Evolutionary conservation across 177 flowering plant genomes (phyloP), one percentile per base, ranked within the genome.

Genomic region (Telopea speciosissima): DNA sequence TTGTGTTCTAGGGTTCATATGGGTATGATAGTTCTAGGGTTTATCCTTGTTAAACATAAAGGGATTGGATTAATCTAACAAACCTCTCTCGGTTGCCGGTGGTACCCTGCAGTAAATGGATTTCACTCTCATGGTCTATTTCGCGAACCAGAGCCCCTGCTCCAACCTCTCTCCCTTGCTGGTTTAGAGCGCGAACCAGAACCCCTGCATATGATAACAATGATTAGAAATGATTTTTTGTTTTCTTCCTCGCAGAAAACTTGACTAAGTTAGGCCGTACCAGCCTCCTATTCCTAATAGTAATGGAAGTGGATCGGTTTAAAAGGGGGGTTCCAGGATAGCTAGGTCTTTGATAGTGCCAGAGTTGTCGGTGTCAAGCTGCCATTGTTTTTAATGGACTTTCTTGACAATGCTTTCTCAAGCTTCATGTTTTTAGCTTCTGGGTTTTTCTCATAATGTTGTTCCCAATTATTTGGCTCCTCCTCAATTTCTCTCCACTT

Each of bases 241-340:
- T 64, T 65, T 44, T 75, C 68, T 79, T 83, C 52, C 83, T 74
- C 19, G 74, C 66, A 42, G 88, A 88, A 16, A 87, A 69, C 80
- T 82, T 87, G 65, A 79, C 85, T 12, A 89, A 65, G 71, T 79
- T 86, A 33, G 84, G 87, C 79, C 88, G 76, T 31, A 74, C 87
- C 77, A 78, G 88, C 63, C 56, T 83, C 70, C 77, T 85, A 80
- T 79, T 87, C 87, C 78, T 85, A 60, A 84, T 66, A 25, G 80
- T 45, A 68, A 86, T 65, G 3, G 84, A 77, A 58, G 75, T 59
- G 3, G 91, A 74, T 69, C 81, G 79, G 21, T 75, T 45, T 61
- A 72, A 19, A 45, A 45, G 44, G 36, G 81, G 68, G 24, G 63
- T 49, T 42, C 78, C 83, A 0, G 91, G 88, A 11, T 90, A 90